phyloP scores from a whole-genome alignment of 1,139 yeast genomes.

The Hyphopichia fennica region DNA sequence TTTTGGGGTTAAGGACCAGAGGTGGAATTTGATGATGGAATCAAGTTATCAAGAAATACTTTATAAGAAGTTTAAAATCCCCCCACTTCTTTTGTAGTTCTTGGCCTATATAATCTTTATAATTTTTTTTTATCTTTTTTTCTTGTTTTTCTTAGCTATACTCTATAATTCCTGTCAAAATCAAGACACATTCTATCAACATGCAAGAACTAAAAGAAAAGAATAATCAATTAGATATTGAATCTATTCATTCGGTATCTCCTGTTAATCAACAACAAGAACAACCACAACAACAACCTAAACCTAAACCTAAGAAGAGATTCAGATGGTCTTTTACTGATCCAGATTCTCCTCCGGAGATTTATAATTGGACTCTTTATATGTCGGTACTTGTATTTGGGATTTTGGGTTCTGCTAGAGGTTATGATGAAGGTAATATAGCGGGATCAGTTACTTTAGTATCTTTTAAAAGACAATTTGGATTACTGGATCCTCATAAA shows the following conservation, averaged over 20 bases:
- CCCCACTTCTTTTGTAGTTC: too few species aligned
- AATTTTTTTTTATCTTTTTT: too few species aligned
- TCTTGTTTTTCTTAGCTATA: not conserved
- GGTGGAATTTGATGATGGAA: too few species aligned
- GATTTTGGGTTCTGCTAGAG: constrained; percentile 58
- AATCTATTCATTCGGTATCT: not conserved
- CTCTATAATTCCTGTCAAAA: too few species aligned
- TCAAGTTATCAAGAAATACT: too few species aligned
- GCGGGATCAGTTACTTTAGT: constrained; percentile 48
- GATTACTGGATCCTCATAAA: constrained; percentile 42
- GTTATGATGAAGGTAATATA: constrained; percentile 58
- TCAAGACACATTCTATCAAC: too few species aligned
- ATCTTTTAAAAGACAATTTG: constrained; percentile 45
- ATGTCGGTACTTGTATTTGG: constrained; percentile 56
- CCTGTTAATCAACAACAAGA: not conserved
- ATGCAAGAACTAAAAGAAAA: not conserved
- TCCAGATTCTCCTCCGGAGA: constrained; percentile 49
- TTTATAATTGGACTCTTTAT: constrained; percentile 48
- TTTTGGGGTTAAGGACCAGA: too few species aligned
- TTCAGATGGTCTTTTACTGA: constrained; percentile 22
- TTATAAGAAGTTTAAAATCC: too few species aligned
- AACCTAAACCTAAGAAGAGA: constrained; percentile 2
- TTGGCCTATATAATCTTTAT: too few species aligned
- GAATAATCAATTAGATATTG: not conserved
- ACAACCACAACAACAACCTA: not conserved